phyloP scores from a whole-genome alignment of 2,329 filamentous ascomycete species.

The Sporothrix humicola region DNA sequence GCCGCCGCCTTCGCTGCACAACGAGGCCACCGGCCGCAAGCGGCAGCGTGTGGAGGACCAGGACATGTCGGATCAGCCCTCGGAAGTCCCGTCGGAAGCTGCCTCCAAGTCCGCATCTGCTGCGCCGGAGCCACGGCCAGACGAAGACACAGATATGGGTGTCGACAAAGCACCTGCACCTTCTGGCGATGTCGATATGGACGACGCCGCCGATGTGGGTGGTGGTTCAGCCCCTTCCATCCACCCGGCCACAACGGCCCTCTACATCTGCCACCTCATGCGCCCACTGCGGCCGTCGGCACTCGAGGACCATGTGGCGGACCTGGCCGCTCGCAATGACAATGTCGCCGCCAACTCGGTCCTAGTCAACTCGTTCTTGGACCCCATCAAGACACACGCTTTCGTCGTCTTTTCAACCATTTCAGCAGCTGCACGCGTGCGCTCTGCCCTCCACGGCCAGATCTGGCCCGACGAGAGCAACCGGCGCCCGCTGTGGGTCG shows the following conservation, averaged over 20 bases:
- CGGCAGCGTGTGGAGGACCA: constrained; percentile 46
- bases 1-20: constrained; percentile 54
- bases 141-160: neutral
- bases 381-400: constrained; percentile 85
- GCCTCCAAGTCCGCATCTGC: neutral
- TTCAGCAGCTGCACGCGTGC: constrained; percentile 75
- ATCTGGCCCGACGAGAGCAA: constrained; percentile 88
- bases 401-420: constrained; percentile 74
- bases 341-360: constrained; percentile 51
- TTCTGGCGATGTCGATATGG: constrained; percentile 25
- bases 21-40: constrained; percentile 46
- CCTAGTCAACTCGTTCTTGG: constrained; percentile 76
- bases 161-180: neutral
- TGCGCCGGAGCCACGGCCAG: neutral
- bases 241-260: constrained; percentile 73
- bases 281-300: constrained; percentile 74
- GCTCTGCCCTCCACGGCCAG: constrained; percentile 74
- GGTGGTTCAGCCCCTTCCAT: constrained; percentile 58
- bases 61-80: neutral
- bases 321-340: constrained; percentile 63
- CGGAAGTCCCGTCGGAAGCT: neutral
- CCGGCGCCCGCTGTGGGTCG: constrained; percentile 82
- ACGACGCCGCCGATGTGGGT: constrained; percentile 40
- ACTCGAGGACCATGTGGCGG: constrained; percentile 71
- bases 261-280: constrained; percentile 92